Base-by-base conservation (phyloP, 768 basidiomycete species). In the Russula virescens region DNA sequence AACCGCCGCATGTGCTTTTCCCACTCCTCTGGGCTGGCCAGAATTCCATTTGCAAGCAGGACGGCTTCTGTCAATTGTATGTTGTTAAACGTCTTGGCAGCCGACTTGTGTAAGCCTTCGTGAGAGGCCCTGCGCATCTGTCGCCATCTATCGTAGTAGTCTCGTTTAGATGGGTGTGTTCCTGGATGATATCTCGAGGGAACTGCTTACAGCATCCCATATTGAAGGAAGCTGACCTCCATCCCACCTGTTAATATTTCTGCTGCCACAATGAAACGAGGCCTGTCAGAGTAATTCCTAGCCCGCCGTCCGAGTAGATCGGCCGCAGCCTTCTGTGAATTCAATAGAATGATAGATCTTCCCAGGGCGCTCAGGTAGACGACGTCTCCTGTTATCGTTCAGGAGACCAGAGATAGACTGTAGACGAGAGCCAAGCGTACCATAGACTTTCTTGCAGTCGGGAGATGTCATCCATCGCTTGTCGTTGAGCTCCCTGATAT, bases 211-310 rank as follows among this genome's bases (percentile, higher is more conserved):
- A 57, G 61, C 43, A 25, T 2, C 28, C 64, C 64, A 42, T 65
- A 65, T 42, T 57, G 61, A 16, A 65, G 43, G 28, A 62, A 63
- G 61, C 55, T 63, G 49, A 65, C 42, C 21, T 65, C 60, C 55
- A 62, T 57, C 50, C 60, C 64, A 23, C 60, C 64, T 14, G 61
- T 65, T 25, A 62, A 35, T 63, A 64, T 64, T 50, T 64, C 63
- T 55, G 63, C 23, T 38, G 63, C 63, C 55, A 65, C 49, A n/a
- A 65, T 65, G 26, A 65, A 62, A 62, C 68, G 66, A 53, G 82
- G 83, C 9, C 83, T 78, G 63, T 81, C 81, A 5, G 81, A 82
- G 65, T 83, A 83, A 49, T 80, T 77, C 14, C 68, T 69, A 10
- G 80, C 78, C 13, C 80, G 77, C 35, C 72, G 70, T 51, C 82